Percentiles rank a stretch among this genome's conserved stretches.
These are phyloP conservation scores for Colletotrichum falcatum DNA, from an alignment of 2,329 filamentous ascomycete genomes.

Conservation along the genomic window DNA sequence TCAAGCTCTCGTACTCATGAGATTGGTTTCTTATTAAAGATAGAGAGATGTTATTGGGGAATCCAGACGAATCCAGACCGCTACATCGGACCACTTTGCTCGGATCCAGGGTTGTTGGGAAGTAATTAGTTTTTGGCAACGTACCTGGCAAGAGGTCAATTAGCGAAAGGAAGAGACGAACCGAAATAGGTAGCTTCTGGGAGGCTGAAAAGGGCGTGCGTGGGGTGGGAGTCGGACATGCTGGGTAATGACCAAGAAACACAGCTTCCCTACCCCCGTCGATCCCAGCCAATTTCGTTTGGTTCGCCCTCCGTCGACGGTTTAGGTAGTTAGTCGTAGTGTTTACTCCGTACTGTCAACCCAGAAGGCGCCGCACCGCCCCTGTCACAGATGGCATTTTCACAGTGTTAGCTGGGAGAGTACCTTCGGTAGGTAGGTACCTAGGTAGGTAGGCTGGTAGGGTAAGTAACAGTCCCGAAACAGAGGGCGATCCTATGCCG, in stretches of 20 bases:
- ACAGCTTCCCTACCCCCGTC: slow-evolving; percentile 31
- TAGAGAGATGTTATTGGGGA: slow-evolving; percentile 11
- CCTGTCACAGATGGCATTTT: slow-evolving; percentile 31
- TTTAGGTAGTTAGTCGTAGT: background rate
- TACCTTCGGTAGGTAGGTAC: slow-evolving; percentile 21
- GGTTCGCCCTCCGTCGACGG: slow-evolving; percentile 7
- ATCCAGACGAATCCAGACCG: slow-evolving; percentile 9
- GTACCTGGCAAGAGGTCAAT: background rate
- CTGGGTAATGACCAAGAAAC: slow-evolving; percentile 37
- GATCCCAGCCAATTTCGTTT: slow-evolving; percentile 39
- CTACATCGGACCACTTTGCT: slow-evolving; percentile 11
- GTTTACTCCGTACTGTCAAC: background rate
- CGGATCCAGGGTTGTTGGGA: background rate
- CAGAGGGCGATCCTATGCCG: slow-evolving; percentile 35
- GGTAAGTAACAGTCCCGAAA: no score
- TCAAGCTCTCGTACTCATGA: slow-evolving; percentile 1
- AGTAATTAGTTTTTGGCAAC: background rate
- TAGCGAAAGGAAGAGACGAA: slow-evolving; percentile 19
- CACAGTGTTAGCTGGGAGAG: slow-evolving; percentile 9
- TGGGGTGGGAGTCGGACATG: slow-evolving; percentile 17
- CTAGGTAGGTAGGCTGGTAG: no score
- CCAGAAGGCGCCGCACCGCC: background rate
- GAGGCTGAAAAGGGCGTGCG: slow-evolving; percentile 30
- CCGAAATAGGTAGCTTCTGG: slow-evolving; percentile 23
- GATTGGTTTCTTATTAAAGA: background rate